These are phyloP conservation scores for Candida xyloterini DNA, from an alignment of 805 yeast species.

Conservation along the genomic window DNA sequence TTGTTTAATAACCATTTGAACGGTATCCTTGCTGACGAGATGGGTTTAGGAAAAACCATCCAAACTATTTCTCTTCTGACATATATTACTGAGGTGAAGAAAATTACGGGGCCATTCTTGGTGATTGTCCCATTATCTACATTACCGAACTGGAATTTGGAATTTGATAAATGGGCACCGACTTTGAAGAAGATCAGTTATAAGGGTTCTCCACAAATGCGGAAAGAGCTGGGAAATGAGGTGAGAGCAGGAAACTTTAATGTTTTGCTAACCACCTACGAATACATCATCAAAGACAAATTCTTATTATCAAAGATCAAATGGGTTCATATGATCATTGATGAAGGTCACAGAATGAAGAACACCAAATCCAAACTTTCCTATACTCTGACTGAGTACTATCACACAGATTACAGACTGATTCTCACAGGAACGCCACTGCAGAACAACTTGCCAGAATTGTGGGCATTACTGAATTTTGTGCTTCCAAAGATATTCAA, in stretches of 20 bases:
- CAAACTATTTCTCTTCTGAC: slow-evolving; percentile 78
- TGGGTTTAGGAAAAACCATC: slow-evolving; percentile 67
- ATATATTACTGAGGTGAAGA: slow-evolving; percentile 64
- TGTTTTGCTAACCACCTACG: slow-evolving; percentile 76
- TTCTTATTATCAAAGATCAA: slow-evolving; percentile 63
- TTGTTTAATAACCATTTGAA: slow-evolving; percentile 57
- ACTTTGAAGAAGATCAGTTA: slow-evolving; percentile 64
- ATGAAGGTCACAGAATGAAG: slow-evolving; percentile 90
- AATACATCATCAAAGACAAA: slow-evolving; percentile 75
- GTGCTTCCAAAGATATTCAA: slow-evolving; percentile 82
- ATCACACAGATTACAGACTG: slow-evolving; percentile 71
- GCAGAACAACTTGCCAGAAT: slow-evolving; percentile 79
- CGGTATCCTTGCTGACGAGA: slow-evolving; percentile 65
- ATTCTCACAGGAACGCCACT: slow-evolving; percentile 87
- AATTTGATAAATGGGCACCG: slow-evolving; percentile 91
- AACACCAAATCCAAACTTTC: slow-evolving; percentile 74
- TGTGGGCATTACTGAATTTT: slow-evolving; percentile 81
- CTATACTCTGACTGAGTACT: slow-evolving; percentile 64
- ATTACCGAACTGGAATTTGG: slow-evolving; percentile 80
- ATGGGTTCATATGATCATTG: slow-evolving; percentile 87
- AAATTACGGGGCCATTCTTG: slow-evolving; percentile 65
- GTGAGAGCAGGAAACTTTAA: slow-evolving; percentile 69
- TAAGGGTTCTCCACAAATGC: slow-evolving; percentile 73
- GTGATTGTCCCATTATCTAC: slow-evolving; percentile 84
- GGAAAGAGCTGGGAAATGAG: slow-evolving; percentile 63